Evolutionary conservation across 495 filamentous ascomycete species (phyloP), one percentile per base, ranked within the genome.

Genomic region (Jackrogersella multiformis): DNA sequence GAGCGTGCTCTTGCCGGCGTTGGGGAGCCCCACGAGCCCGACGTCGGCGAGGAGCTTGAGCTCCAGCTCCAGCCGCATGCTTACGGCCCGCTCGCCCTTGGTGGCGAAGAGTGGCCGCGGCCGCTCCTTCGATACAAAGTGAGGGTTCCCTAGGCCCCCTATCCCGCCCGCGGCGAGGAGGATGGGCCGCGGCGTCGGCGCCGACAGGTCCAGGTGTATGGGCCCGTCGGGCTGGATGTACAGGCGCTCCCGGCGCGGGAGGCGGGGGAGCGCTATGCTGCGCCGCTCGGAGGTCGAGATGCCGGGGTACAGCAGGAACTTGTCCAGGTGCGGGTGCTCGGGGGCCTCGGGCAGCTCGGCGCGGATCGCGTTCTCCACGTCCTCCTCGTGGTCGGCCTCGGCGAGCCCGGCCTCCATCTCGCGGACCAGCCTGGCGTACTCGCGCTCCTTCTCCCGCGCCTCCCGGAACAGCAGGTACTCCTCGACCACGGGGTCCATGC

Each of bases 41-140:
- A 99, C 89, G 77, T 99, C 95, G 12, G 95, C 95, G 8, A 99
- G 86, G 3, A 99, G 82, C 79, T 97, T 98, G 58, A 99, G 84
- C 74, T 99, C 95, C 53, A 99, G 86, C 67, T 96, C 91, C 10
- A 99, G 78, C 28, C 88, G 86, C 59, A 99, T 78, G 21, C 84
- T 87, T 74, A 92, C 87, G 44, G 92, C 92, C 32, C 82, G 79
- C 67, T 95, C 92, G 15, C 95, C 95, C 66, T 88, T 89, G 1
- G 92, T 96, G 6, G 94, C 96, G 74, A 93, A 95, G 66, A 92
- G 90, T 0, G 95, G 96, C 46, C 88, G 82, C 1, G 85, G 84
- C 18, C 84, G 85, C 6, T 86, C 79, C 42, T 85, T 89, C 0
- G 90, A 88, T 6, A 90, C 84, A 70, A 97, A 99, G 71, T 97